Evolutionary conservation across 805 yeast species (phyloP), one percentile per base, ranked within the genome.

Genomic region (Cyberlindnera saturnus): DNA sequence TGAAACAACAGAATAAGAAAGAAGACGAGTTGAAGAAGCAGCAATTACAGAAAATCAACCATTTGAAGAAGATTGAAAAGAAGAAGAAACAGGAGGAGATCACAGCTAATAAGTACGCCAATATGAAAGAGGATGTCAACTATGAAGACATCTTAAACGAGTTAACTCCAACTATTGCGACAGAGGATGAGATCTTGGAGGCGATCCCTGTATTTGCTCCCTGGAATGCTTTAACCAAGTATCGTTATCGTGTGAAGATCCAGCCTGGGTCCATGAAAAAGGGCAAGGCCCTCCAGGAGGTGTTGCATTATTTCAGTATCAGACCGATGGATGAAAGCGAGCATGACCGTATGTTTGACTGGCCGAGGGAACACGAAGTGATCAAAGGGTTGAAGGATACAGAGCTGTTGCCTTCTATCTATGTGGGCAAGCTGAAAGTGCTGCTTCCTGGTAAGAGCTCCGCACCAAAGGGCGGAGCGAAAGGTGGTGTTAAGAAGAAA

Each of bases 151-250:
- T 71, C 40, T 66, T 55, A 39, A 52, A 57, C 15, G 74, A 69
- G 44, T 34, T 69, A 23, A 58, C 60, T 14, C 57, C 66, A 14
- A 50, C 50, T 0, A 44, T 63, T 6, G 39, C 52, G 14, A 44
- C 51, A 14, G 71, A 67, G 1, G 95, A 86, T 56, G 65, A 56
- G 3, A 66, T 86, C 10, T 55, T 70, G 10, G 86, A 80, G 44
- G 79, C 85, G 6, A 74, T 91, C 11, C 95, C 96, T 1, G 80
- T 87, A 16, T 91, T 89, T 71, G 97, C 93, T 0, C 99, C 99
- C 3, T 93, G 96, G 96, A 64, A 76, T 11, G 74, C 97, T 0
- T 61, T 93, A 49, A 73, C 69, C 46, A 84, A 84, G 59, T 77
- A 73, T 61, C 81, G 85, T 56, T 89, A 86, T 64, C 88, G 88